Conservation (phyloP, 2,329 filamentous ascomycete genomes). For the Orbilia brochopaga region DNA sequence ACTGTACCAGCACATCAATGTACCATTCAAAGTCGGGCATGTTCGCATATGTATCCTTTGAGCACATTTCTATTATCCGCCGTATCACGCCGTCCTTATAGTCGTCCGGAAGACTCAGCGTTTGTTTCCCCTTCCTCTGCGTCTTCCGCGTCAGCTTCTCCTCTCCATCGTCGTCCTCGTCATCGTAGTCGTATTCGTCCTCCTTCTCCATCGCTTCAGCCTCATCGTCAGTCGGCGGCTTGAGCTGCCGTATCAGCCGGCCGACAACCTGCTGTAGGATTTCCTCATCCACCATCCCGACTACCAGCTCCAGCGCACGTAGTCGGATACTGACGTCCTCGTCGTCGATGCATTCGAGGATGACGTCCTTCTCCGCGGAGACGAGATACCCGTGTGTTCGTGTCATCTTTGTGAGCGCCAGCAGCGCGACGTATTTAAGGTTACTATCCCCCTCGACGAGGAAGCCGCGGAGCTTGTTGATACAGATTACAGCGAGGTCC, state of each 20-base stretch:
- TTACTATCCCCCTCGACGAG: constrained; percentile 93
- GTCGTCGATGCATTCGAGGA: constrained; percentile 94
- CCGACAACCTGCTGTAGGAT: constrained; percentile 84
- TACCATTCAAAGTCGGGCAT: constrained; percentile 97
- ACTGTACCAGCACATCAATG: constrained; percentile 83
- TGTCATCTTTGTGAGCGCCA: constrained; percentile 96
- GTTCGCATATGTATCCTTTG: constrained; percentile 82
- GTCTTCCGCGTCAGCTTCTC: constrained; percentile 55
- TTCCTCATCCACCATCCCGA: constrained; percentile 89
- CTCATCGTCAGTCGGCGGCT: constrained; percentile 64
- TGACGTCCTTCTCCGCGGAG: constrained; percentile 91
- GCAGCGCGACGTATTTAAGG: constrained; percentile 92
- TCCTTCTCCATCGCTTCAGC: constrained; percentile 55
- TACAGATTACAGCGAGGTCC: constrained; percentile 89
- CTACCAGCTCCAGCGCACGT: constrained; percentile 86
- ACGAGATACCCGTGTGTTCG: constrained; percentile 85
- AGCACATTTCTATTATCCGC: constrained; percentile 86
- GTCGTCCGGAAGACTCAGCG: constrained; percentile 76
- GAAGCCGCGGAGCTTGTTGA: constrained; percentile 89
- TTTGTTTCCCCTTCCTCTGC: constrained; percentile 56
- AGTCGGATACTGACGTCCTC: constrained; percentile 93
- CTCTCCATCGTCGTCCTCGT: constrained; percentile 60
- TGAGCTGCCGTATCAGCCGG: constrained; percentile 84
- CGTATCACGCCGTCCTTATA: constrained; percentile 83
- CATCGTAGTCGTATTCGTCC: constrained; percentile 62